Evolutionary conservation across 2,329 filamentous ascomycete species (phyloP).

Genomic region (Periglandula ipomoeae): DNA sequence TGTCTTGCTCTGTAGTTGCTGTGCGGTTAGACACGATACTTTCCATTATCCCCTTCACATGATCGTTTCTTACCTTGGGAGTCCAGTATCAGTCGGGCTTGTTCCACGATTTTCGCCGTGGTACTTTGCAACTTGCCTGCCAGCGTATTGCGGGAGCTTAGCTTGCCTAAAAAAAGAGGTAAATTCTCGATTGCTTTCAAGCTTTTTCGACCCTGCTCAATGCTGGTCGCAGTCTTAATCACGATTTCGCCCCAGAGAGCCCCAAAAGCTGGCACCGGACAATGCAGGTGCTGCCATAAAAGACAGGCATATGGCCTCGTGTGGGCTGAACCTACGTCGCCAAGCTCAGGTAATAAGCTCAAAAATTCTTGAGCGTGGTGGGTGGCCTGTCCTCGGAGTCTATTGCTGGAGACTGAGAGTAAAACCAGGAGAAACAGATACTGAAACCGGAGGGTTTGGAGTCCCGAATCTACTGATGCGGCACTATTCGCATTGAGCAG

Average conservation of each 20-base stretch:
- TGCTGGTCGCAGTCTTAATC: neutral
- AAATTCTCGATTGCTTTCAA: neutral
- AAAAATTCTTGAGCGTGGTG: neutral
- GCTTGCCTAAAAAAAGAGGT: neutral
- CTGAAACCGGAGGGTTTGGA: neutral
- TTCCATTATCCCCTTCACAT: neutral
- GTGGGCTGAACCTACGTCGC: neutral
- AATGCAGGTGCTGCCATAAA: slow-evolving; percentile 1
- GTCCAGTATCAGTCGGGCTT: neutral
- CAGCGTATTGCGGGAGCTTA: neutral
- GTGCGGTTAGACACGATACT: too few relatives aligned
- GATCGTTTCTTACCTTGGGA: neutral
- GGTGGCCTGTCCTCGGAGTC: neutral
- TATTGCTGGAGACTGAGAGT: neutral
- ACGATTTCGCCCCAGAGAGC: slow-evolving; percentile 1
- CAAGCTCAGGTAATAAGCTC: neutral
- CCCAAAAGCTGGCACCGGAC: neutral
- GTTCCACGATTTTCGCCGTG: slow-evolving; percentile 1
- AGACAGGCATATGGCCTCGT: neutral
- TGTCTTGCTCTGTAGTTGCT: too few relatives aligned
- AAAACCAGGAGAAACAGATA: neutral
- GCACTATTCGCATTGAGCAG: neutral
- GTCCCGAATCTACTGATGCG: neutral
- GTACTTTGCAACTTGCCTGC: neutral
- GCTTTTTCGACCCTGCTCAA: neutral